Base-by-base conservation (phyloP, 1,284 basidiomycete genomes). In the Marasmius oreades region DNA sequence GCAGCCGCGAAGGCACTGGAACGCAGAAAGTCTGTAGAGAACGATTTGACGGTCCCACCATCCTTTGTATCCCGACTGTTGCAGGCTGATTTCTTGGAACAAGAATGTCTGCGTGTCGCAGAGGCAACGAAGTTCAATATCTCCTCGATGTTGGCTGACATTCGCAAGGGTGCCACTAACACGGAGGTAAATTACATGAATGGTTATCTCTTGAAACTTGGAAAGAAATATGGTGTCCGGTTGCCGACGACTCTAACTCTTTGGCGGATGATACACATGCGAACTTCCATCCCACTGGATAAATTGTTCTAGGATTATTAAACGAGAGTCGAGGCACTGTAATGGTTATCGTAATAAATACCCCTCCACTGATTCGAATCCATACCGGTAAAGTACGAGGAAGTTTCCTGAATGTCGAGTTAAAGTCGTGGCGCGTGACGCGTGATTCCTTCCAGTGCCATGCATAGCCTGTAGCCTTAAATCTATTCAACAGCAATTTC, bases 161-260 rank as follows among this genome's bases (percentile, higher is more conserved):
- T 93, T 36, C 77, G 77, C 59, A 70, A 71, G 48, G 84, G 85
- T 34, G 57, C 66, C 23, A 54, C 52, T 20, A 33, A 46, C 23
- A 93, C 92, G 0, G 93, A 95, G 72, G 80, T 95, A 37, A 84
- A 90, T 23, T 94, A 79, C 65, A 81, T 98, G 67, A 96, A 94
- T 63, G 95, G 96, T 6, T 93, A 95, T 69, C 70, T 99, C 48
- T 67, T 85, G 23, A 73, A 74, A 10, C 72, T 95, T 5, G 95
- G 90, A 7, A 64, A 73, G 47, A 72, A 77, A 43, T 81, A 90
- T 63, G 73, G 75, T 3, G 76, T 95, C 34, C 70, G 73, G 8
- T 88, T 87, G 63, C 85, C 86, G 0, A 73, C 80, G 12, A 92
- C 86, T 62, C 71, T 80, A 20, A 75, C 80, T 47, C 70, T 97